Evolutionary conservation across 192 early-diverging fungal species (phyloP), one percentile per base, ranked within the genome.

Genomic region (Podila clonocystis): DNA sequence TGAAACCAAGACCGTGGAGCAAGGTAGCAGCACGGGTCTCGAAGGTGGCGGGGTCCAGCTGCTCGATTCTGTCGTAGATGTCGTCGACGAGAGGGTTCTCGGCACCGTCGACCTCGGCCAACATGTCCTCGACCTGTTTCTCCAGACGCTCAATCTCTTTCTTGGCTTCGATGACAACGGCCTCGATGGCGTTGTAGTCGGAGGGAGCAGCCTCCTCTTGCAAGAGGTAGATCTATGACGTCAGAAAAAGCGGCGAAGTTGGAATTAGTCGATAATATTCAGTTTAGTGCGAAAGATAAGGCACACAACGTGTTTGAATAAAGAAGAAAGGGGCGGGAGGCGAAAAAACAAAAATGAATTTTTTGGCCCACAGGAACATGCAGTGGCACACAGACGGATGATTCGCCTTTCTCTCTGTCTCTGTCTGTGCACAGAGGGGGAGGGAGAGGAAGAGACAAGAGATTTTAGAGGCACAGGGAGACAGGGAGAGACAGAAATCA

Each of bases 1-100:
- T 87, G 86, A 99, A 99, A 63, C 98, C 98, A 50, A 99, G 89
- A 91, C 98, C 98, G 82, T 94, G 82, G 45, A 99, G 89, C 55
- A 99, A 90, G 68, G 91, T 92, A 31, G 93, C 92, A 29, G 97
- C 98, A 68, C 97, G 93, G 50, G 93, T 84, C 75, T 98, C 96
- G 83, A 99, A 99, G 33, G 98, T 98, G 63, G 91, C 76, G 63
- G 95, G 89, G 79, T 99, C 98, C 87, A 99, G 88, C 71, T 82
- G 73, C 67, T 98, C 95, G 75, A 99, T 98, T 82, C 97, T 95
- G 80, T 98, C 98, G 83, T 96, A 97, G 75, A 97, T 93, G 82
- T 94, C 97, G 45, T 98, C 96, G 34, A 99, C 83, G 30, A 97
- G 68, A 11, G 93, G 92, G 67, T 94, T 94, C 33, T 99, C 98